A percentile compares a stretch with the other conserved stretches of the same genome.
Conservation (phyloP, 805 yeast genomes). For the Yarrowia yakushimensis region DNA sequence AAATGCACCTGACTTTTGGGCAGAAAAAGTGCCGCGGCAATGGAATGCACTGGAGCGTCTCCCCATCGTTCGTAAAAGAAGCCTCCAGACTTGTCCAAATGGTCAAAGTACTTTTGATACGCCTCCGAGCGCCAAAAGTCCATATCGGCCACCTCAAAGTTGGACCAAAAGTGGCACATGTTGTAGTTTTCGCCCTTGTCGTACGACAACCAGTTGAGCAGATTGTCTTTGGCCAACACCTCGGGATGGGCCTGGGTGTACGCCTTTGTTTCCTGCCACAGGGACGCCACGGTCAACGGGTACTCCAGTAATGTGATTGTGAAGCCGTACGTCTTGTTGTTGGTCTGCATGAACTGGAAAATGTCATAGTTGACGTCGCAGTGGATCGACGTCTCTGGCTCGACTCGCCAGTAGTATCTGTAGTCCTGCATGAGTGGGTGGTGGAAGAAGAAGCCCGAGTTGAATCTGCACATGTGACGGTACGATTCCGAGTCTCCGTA, state of each 20-base stretch:
- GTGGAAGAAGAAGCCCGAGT: conserved; percentile 67
- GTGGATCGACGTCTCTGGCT: conserved; percentile 58
- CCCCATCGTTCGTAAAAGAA: conserved; percentile 87
- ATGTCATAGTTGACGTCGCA: conserved; percentile 66
- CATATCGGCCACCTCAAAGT: conserved; percentile 66
- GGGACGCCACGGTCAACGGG: conserved; percentile 54
- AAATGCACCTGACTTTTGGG: conserved; percentile 57
- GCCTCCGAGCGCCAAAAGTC: conserved; percentile 56
- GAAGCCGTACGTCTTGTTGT: conserved; percentile 62
- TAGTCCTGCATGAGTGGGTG: conserved; percentile 57
- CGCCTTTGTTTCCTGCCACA: conserved; percentile 56
- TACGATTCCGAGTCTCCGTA: conserved; percentile 62
- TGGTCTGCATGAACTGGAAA: conserved; percentile 54
- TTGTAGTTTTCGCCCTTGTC: conserved; percentile 65
- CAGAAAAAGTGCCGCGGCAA: conserved; percentile 60
- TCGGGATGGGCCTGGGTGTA: conserved; percentile 48
- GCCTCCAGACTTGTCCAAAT: conserved; percentile 63
- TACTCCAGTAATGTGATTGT: conserved; percentile 64
- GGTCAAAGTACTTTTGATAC: conserved; percentile 56
- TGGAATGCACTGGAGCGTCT: conserved; percentile 81
- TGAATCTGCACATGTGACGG: conserved; percentile 79
- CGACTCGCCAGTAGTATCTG: conserved; percentile 74
- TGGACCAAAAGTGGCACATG: conserved; percentile 79
- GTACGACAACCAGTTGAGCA: conserved; percentile 59
- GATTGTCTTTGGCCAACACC: conserved; percentile 51